Conservation (phyloP, 2,329 filamentous ascomycete species). For the Lithohypha guttulata region DNA sequence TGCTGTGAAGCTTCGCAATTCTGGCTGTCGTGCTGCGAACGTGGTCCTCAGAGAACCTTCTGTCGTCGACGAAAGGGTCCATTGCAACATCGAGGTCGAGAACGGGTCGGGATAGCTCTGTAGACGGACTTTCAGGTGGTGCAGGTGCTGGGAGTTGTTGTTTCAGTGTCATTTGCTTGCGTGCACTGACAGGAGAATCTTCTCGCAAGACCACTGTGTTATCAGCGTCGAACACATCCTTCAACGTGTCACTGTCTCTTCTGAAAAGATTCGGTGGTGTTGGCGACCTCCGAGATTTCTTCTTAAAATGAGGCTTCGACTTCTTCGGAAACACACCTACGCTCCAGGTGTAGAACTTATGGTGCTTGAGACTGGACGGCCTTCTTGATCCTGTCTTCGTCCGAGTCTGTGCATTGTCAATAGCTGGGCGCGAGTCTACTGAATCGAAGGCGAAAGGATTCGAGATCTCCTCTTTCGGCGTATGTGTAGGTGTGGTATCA, state of each 20-base stretch:
- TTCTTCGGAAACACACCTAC: conserved; percentile 42
- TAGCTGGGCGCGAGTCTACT: conserved; percentile 4
- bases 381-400: conserved; percentile 25
- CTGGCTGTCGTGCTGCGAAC: conserved; percentile 23
- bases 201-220: conserved; percentile 38
- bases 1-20: conserved; percentile 39
- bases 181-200: conserved; percentile 22
- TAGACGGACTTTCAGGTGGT: conserved; percentile 32
- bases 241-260: conserved; percentile 29
- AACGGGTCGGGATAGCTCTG: conserved; percentile 63
- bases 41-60: conserved; percentile 26
- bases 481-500: conserved; percentile 25
- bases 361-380: conserved; percentile 45
- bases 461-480: conserved; percentile 21
- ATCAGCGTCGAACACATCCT: conserved; percentile 40
- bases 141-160: conserved; percentile 1
- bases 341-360: conserved; percentile 60
- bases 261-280: conserved; percentile 35
- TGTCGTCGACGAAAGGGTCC: conserved; percentile 73
- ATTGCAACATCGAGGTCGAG: conserved; percentile 92
- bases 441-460: conserved; percentile 16
- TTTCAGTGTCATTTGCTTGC: conserved; percentile 8
- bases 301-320: conserved; percentile 34
- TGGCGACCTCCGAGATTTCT: conserved; percentile 32
- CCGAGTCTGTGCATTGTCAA: conserved; percentile 16